Conservation (phyloP, 2,329 filamentous ascomycete genomes). For the Catunica adiposa region DNA sequence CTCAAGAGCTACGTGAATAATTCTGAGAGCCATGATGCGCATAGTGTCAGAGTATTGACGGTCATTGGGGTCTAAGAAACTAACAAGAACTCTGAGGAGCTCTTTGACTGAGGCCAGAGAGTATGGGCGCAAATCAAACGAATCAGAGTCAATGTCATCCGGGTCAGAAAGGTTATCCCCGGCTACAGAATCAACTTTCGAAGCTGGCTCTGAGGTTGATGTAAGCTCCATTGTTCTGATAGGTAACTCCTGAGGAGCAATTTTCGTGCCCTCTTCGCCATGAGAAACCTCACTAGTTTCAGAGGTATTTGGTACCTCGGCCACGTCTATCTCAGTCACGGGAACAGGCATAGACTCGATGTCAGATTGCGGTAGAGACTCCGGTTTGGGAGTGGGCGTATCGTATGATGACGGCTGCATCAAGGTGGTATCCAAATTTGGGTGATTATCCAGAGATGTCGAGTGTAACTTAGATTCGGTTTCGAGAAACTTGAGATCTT, state of each 20-base stretch:
- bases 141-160: conserved; percentile 22
- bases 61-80: conserved; percentile 85
- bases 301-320: background rate
- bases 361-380: too few relatives aligned
- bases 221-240: background rate
- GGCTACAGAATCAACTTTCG: background rate
- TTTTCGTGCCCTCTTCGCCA: too few relatives aligned
- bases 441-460: conserved; percentile 49
- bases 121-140: conserved; percentile 62
- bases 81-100: conserved; percentile 82
- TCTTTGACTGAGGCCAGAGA: conserved; percentile 88
- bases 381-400: background rate
- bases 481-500: conserved; percentile 75
- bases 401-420: conserved; percentile 39
- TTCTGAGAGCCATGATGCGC: conserved; percentile 91
- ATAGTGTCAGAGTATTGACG: conserved; percentile 84
- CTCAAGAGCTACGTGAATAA: conserved; percentile 92
- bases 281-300: background rate
- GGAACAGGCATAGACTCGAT: too few relatives aligned
- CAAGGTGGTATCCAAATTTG: conserved; percentile 58
- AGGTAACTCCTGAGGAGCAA: background rate
- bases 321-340: too few relatives aligned
- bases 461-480: conserved; percentile 53
- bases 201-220: background rate
- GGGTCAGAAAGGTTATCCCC: conserved; percentile 3